Percentiles rank a stretch among this genome's conserved stretches.
These are phyloP conservation scores for Coix lacrymajobi DNA, from an alignment of 176 grass and related monocot species.

Conservation along the genomic window DNA sequence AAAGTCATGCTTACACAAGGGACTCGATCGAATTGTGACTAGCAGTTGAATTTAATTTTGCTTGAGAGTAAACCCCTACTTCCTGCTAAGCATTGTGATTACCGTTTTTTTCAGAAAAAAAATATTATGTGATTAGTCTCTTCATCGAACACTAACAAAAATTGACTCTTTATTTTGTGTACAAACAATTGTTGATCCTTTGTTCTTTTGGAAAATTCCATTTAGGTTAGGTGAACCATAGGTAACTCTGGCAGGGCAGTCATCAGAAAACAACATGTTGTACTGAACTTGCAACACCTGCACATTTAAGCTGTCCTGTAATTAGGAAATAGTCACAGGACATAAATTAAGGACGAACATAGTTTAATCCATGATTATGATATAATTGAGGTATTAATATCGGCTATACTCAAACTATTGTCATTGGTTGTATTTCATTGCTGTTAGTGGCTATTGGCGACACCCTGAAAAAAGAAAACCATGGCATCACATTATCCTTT, in stretches of 20 bases:
- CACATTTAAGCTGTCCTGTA: not conserved
- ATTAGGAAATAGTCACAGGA: not conserved
- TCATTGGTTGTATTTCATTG: too few relatives aligned
- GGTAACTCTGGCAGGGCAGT: not conserved
- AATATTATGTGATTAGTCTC: not conserved
- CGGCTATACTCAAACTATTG: not conserved
- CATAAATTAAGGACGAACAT: not conserved
- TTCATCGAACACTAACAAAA: not conserved
- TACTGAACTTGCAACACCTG: not conserved
- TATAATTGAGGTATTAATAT: not conserved
- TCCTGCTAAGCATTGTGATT: not conserved
- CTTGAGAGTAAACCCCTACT: not conserved
- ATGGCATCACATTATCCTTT: not conserved
- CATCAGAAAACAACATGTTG: not conserved
- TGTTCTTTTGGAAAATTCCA: not conserved
- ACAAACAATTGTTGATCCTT: not conserved
- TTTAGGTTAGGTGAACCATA: not conserved
- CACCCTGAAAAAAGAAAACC: not conserved
- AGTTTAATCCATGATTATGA: not conserved
- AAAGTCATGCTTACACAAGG: conserved; percentile 66
- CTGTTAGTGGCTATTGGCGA: not conserved
- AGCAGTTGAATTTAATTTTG: conserved; percentile 29
- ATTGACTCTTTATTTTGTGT: not conserved
- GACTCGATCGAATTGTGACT: conserved; percentile 82
- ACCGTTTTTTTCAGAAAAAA: not conserved